phyloP scores from a whole-genome alignment of 2,329 filamentous ascomycete genomes.

The Beauveria varroae region DNA sequence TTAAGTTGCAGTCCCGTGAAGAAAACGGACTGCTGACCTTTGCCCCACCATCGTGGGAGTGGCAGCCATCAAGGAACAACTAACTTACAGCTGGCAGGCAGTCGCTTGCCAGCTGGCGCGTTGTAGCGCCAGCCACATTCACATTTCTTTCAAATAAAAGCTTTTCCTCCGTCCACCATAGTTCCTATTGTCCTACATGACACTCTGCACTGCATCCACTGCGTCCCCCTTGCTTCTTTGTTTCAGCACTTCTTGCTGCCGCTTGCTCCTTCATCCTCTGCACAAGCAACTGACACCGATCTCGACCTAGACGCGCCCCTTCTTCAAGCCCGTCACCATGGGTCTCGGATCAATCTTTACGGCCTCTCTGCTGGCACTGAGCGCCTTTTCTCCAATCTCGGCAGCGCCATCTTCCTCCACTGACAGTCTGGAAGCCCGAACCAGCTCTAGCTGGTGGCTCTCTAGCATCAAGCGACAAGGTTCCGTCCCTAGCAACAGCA shows the following conservation, averaged over 20 bases:
- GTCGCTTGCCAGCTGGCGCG: conserved; percentile 1
- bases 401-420: conserved; percentile 8
- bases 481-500: conserved; percentile 42
- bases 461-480: conserved; percentile 63
- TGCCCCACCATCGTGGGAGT: conserved; percentile 1
- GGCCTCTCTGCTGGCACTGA: conserved; percentile 12
- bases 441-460: conserved; percentile 60
- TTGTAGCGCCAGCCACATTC: not conserved
- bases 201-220: not conserved
- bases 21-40: conserved; percentile 3
- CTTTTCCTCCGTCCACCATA: not conserved
- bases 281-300: not conserved
- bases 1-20: conserved; percentile 2
- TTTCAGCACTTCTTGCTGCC: not conserved
- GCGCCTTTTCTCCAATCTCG: conserved; percentile 8
- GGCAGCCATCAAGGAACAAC: not conserved
- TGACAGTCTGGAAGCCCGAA: conserved; percentile 15
- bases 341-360: conserved; percentile 10
- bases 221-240: not conserved
- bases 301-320: not conserved
- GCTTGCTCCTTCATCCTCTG: not conserved
- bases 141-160: conserved; percentile 1
- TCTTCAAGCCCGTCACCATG: conserved; percentile 1
- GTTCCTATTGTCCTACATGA: conserved; percentile 5
- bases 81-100: not conserved